Evolutionary conservation across 2,329 filamentous ascomycete genomes (phyloP), one percentile per base, ranked within the genome.

Genomic region (Beauveria pseudobassiana): DNA sequence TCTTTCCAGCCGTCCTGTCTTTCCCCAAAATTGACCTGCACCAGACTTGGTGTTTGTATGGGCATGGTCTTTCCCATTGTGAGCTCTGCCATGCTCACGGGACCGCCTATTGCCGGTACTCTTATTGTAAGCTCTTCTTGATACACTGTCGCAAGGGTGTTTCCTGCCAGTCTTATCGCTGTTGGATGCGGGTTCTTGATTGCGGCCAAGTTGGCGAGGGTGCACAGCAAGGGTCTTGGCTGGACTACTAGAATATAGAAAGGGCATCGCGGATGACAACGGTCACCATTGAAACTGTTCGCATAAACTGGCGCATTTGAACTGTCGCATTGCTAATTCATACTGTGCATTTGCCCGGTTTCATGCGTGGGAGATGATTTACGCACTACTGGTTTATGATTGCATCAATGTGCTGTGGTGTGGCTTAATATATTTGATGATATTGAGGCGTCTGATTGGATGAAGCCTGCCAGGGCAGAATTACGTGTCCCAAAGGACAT

Each of bases 1-100:
- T 90, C 7, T 88, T 89, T 68, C 86, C 87, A 0, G 84, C 85
- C 0, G 67, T 81, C 0, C 67, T 88, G 48, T 81, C 79, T 55
- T 81, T 80, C 48, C 72, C 86, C 62, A 83, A 80, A 2, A 75
- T 74, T 5, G 82, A 85, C 67, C 71, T 80, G 63, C 68, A 74
- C 8, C 8, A 82, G 80, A 70, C 74, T 79, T 20, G 83, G 82
- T 1, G 78, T 80, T 2, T 72, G 82, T 9, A 82, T 85, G 69
- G 83, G 83, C 52, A 85, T 86, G 82, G 74, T 78, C 0, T 85
- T 86, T 51, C 82, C 79, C 0, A 78, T 83, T 55, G 78, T 79
- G 63, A 82, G 80, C 64, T 80, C 83, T 53, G 78, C 80, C 2
- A 76, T 77, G n/a, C 70, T 85, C 40, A 80, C 76, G 1, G 82